phyloP scores from a whole-genome alignment of 2,329 filamentous ascomycete species.

The Thielaviopsis punctulata region DNA sequence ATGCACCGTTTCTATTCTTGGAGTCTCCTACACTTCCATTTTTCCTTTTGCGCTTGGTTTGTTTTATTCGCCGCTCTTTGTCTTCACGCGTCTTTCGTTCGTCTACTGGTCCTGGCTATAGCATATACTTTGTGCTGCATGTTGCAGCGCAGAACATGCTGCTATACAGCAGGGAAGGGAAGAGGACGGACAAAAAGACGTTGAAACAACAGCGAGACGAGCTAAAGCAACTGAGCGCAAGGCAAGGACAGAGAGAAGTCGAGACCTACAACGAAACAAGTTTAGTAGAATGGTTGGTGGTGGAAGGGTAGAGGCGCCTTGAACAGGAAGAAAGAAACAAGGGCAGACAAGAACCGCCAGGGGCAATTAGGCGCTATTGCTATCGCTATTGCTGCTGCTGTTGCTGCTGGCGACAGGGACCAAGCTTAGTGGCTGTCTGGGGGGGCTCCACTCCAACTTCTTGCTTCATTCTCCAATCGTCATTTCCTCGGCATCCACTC shows the following conservation, averaged over 20 bases:
- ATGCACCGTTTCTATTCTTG: neutral
- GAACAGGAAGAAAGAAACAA: neutral
- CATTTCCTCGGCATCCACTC: neutral
- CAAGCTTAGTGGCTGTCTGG: too few relatives aligned
- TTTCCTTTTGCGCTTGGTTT: neutral
- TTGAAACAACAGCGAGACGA: too few relatives aligned
- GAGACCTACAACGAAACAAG: too few relatives aligned
- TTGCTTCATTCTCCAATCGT: conserved; percentile 10
- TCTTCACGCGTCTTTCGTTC: neutral
- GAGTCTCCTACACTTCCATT: neutral
- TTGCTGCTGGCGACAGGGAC: neutral
- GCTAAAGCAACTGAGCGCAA: too few relatives aligned
- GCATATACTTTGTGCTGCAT: neutral
- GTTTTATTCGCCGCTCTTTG: neutral
- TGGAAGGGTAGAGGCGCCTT: too few relatives aligned
- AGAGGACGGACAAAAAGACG: too few relatives aligned
- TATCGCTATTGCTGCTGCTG: neutral
- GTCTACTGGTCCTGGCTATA: neutral
- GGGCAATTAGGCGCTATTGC: neutral
- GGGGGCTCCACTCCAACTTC: neutral
- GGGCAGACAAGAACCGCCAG: neutral
- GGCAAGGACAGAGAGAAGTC: too few relatives aligned
- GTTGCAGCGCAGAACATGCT: neutral
- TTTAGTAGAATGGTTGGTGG: too few relatives aligned
- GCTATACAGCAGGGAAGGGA: too few relatives aligned